Base-by-base conservation (phyloP, 441 rosid species). In the Aleurites moluccanus region DNA sequence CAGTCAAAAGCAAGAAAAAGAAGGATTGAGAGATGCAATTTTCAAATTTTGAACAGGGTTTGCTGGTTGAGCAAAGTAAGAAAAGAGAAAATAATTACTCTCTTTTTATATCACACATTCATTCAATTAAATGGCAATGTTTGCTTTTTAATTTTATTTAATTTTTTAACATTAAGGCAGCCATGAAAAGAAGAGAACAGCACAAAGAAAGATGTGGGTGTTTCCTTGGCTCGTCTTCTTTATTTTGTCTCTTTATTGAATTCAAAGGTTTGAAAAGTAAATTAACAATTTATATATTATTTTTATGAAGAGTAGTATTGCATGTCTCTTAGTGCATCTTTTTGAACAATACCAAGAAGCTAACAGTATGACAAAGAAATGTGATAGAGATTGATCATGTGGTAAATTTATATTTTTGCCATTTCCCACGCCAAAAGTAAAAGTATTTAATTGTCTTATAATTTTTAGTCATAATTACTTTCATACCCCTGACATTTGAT, bases 161-260 rank as follows among this genome's bases (percentile, higher is more conserved):
- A 16, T 49, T 45, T 45, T 45, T 45, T 45, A 45, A 45, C 68
- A 69, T 28, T 23, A 40, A 45, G 73, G 61, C 63, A 55, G 65
- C 28, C 83, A 74, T 74, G 60, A 72, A 81, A 81, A 81, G 77
- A 71, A 81, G 79, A 72, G 78, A 55, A 80, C 74, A 63, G 72
- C 74, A 42, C 35, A 70, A 30, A 45, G 49, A 47, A 63, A 76
- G 74, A 64, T 45, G 40, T 38, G 28, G 55, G 33, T 59, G 71
- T 67, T 25, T 21, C 57, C 45, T 75, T 59, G 67, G 67, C 64
- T 67, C 40, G 25, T 50, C 20, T 47, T 35, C 38, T 66, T 42
- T 67, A 27, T 35, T 38, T 63, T 18, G 28, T 56, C 44, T 69
- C 64, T 69, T n/a, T 50, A 27, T 79, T 73, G 77, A 70, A 70